Percentiles rank a stretch among this genome's conserved stretches.
These are phyloP conservation scores for Arctium minus DNA, from an alignment of 129 eudicot genomes.

Conservation along the genomic window DNA sequence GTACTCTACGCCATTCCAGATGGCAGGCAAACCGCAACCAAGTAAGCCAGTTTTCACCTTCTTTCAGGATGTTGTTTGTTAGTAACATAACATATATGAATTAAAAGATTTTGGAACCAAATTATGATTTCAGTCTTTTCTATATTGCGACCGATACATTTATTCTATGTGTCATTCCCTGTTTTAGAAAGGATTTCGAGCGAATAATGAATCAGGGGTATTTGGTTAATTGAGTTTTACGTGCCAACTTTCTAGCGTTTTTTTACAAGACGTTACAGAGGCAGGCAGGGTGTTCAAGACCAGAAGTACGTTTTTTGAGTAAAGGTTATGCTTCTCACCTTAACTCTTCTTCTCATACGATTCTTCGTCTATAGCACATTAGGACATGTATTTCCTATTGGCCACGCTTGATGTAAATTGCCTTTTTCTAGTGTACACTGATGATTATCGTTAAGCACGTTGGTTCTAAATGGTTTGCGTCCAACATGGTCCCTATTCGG, in stretches of 20 bases:
- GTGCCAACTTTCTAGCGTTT: not conserved
- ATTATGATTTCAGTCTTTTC: not conserved
- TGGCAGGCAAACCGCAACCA: conserved; percentile 48
- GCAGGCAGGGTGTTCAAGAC: not conserved
- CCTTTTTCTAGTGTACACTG: not conserved
- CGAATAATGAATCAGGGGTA: not conserved
- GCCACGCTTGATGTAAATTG: not conserved
- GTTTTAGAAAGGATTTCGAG: not conserved
- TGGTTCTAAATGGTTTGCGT: too few relatives aligned
- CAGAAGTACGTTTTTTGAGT: not conserved
- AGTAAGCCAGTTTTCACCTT: not conserved
- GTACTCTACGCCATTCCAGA: conserved; percentile 82
- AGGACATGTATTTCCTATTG: not conserved
- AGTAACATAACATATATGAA: not conserved
- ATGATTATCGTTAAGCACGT: not conserved
- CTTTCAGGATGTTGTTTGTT: not conserved
- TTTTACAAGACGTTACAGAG: too few relatives aligned
- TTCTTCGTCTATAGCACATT: too few relatives aligned
- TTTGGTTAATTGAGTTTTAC: not conserved
- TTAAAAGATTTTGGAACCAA: not conserved
- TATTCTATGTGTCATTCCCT: not conserved
- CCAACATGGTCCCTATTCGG: too few relatives aligned
- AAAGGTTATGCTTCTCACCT: too few relatives aligned
- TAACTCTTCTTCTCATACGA: too few relatives aligned
- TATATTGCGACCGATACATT: not conserved